Evolutionary conservation across 1,284 basidiomycete genomes (phyloP).

Genomic region (Agaricales sp.): DNA sequence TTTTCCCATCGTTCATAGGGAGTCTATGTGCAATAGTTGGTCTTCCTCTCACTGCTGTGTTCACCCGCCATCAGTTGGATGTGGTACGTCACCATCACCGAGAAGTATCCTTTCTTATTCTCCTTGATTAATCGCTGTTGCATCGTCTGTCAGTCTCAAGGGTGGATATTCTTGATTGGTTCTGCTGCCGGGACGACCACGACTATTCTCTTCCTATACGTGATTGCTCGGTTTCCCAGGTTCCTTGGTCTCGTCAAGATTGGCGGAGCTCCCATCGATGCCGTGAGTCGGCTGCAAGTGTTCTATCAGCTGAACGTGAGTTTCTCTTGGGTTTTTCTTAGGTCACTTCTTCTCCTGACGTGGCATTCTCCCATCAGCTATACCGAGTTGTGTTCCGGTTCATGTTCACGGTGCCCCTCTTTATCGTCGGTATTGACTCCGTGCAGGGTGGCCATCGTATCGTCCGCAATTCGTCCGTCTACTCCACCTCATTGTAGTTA

Average conservation of each 20-base stretch:
- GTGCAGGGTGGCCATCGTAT: slow-evolving; percentile 37
- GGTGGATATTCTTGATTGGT: slow-evolving; percentile 63
- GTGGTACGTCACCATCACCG: slow-evolving; percentile 27
- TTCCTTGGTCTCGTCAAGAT: slow-evolving; percentile 59
- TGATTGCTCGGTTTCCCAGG: slow-evolving; percentile 51
- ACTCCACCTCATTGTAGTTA: background rate
- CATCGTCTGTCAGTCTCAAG: slow-evolving; percentile 35
- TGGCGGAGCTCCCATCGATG: slow-evolving; percentile 58
- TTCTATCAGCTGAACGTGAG: slow-evolving; percentile 71
- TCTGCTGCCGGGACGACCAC: slow-evolving; percentile 51
- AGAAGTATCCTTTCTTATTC: slow-evolving; percentile 1
- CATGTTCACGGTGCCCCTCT: slow-evolving; percentile 52
- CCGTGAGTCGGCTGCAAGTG: slow-evolving; percentile 57
- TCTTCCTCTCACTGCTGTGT: slow-evolving; percentile 54
- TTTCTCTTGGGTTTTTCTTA: slow-evolving; percentile 7
- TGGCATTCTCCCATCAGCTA: slow-evolving; percentile 25
- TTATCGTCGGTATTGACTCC: slow-evolving; percentile 54
- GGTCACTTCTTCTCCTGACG: background rate
- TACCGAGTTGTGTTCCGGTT: slow-evolving; percentile 61
- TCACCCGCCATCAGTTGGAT: slow-evolving; percentile 43
- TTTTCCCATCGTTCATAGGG: slow-evolving; percentile 26
- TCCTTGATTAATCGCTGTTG: slow-evolving; percentile 2
- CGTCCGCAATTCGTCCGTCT: slow-evolving; percentile 42
- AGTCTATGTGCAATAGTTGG: slow-evolving; percentile 51
- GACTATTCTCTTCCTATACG: slow-evolving; percentile 55